Evolutionary conservation across 805 yeast species (phyloP), one percentile per base, ranked within the genome.

Genomic region (Starmerella asiatica): DNA sequence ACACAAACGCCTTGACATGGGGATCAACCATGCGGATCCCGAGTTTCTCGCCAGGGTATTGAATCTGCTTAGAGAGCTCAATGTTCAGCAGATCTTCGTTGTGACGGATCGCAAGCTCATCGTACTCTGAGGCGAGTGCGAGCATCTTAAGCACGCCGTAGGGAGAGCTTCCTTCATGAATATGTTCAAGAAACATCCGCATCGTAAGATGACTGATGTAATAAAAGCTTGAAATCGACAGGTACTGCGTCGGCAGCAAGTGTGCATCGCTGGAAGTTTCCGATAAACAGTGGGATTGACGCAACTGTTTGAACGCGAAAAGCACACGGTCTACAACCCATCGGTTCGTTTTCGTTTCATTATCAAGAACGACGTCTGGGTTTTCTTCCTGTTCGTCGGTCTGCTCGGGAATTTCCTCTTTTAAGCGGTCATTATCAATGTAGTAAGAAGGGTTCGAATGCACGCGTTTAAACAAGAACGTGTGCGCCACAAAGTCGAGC

Each of bases 161-260:
- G 6, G 61, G 61, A 26, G 57, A 56, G 15, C 81, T 68, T 38
- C 71, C 71, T 3, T 30, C 44, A 3, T 36, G 31, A 5, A 51
- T 36, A 4, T 40, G 33, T 14, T 62, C 63, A 42, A 83, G 60
- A 38, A 88, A 64, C 41, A 69, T 72, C 43, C 95, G 67, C 46
- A 91, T 73, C 0, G 97, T 86, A 57, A 75, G 75, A 59, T 91
- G 97, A 1, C 95, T 84, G 52, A 91, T 67, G 63, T 91, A 91
- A 60, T 91, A 91, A 61, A 80, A 91, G 2, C 96, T 84, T 1
- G 94, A 71, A 30, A 91, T 82, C 46, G 75, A 72, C 60, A 91
- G 67, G 56, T 75, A 85, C 16, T 93, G 83, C 0, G 97, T 85
- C 6, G 94, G 70, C 1, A 38, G 32, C 21, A 62, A 32, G 14